Evolutionary conservation across 1,139 yeast genomes (phyloP).

Genomic region (Sugiyamaella pinicola): DNA sequence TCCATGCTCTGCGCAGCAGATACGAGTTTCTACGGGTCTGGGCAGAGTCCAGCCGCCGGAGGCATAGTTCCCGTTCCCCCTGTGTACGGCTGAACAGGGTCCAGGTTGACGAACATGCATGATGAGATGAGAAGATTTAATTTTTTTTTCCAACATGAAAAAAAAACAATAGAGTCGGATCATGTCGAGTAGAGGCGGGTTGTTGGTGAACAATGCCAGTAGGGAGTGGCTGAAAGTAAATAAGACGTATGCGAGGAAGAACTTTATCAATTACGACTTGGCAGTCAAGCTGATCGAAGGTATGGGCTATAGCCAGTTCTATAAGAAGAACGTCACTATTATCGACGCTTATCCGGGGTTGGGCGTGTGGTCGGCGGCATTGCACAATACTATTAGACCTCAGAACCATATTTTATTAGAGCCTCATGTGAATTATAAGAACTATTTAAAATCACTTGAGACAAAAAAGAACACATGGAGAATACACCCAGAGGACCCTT

Average conservation of each 20-base stretch:
- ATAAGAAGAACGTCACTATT: conserved; percentile 52
- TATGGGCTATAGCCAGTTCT: conserved; percentile 40
- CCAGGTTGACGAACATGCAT: neutral
- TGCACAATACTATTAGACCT: conserved; percentile 62
- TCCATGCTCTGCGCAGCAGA: too few species aligned
- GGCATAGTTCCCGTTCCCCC: neutral
- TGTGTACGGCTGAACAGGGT: neutral
- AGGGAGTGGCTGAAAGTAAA: conserved; percentile 26
- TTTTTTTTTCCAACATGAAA: neutral
- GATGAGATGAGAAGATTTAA: neutral
- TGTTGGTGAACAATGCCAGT: conserved; percentile 22
- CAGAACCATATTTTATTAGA: conserved; percentile 62
- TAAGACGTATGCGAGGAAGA: conserved; percentile 32
- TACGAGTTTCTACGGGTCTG: neutral
- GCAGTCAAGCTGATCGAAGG: conserved; percentile 26
- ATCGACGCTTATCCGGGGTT: conserved; percentile 64
- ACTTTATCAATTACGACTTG: conserved; percentile 31
- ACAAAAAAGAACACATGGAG: conserved; percentile 25
- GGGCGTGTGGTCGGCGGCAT: conserved; percentile 47
- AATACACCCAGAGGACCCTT: conserved; percentile 51
- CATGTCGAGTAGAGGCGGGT: neutral
- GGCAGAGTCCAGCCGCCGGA: conserved; percentile 3
- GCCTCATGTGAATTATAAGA: conserved; percentile 46
- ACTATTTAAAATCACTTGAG: conserved; percentile 29
- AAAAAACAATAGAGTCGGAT: neutral